These are phyloP conservation scores for Avena sativa DNA, from an alignment of 176 grass and related monocot genomes.

Conservation along the genomic window DNA sequence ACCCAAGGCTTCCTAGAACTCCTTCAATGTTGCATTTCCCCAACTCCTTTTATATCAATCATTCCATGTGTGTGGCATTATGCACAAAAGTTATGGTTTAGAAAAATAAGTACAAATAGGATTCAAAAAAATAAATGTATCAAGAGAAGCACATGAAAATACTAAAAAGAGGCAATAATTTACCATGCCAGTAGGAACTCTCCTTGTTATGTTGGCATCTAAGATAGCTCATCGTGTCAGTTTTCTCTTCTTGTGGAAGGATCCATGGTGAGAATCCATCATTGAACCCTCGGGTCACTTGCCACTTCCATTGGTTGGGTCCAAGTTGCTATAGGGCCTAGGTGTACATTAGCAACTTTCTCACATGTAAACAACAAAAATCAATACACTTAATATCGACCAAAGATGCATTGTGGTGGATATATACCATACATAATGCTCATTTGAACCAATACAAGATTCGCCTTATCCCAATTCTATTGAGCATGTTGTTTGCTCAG, in stretches of 20 bases:
- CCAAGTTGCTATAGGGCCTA: constrained; percentile 51
- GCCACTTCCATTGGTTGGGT: no score
- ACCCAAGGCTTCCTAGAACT: constrained; percentile 33
- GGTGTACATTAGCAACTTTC: constrained; percentile 92
- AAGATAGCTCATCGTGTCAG: constrained; percentile 32
- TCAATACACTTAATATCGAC: background rate
- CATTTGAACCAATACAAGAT: constrained; percentile 18
- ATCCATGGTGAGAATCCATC: constrained; percentile 62
- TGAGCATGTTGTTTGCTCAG: constrained; percentile 62
- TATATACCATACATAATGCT: background rate
- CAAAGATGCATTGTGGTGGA: background rate
- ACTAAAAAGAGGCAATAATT: no score
- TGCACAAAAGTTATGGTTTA: background rate
- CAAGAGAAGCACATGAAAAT: no score
- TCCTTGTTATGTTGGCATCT: background rate
- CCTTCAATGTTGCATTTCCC: constrained; percentile 26
- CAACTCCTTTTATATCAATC: constrained; percentile 46
- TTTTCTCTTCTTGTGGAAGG: constrained; percentile 67
- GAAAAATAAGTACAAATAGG: background rate
- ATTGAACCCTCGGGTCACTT: constrained; percentile 40
- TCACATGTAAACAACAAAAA: constrained; percentile 55
- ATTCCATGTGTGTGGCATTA: background rate
- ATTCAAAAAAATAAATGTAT: no score
- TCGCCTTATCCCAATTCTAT: constrained; percentile 89
- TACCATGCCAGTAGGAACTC: no score